Conservation (phyloP, 257 asterid species). For the Schizonepeta tenuifolia region DNA sequence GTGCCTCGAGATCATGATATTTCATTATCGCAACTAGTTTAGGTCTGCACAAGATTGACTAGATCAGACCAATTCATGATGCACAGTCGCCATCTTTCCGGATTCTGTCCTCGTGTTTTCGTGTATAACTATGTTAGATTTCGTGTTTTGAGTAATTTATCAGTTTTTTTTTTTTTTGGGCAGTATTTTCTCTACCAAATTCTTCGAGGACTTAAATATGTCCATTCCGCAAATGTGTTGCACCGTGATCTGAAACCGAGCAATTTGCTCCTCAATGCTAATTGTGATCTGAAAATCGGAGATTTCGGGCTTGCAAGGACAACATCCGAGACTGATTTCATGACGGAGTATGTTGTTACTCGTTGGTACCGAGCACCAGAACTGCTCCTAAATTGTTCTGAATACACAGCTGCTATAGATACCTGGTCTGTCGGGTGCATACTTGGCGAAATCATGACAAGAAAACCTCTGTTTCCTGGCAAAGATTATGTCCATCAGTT, state of each 20-base stretch:
- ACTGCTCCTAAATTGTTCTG: constrained; percentile 92
- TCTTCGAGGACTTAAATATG: constrained; percentile 88
- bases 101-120: background rate
- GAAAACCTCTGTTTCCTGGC: constrained; percentile 95
- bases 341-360: constrained; percentile 99
- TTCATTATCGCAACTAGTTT: too few species aligned
- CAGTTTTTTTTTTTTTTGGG: background rate
- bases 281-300: constrained; percentile 86
- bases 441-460: constrained; percentile 90
- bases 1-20: too few species aligned
- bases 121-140: background rate
- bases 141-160: background rate
- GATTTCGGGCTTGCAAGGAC: constrained; percentile 99
- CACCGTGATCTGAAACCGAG: constrained; percentile 98
- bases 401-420: constrained; percentile 95
- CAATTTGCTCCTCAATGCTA: constrained; percentile 83
- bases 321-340: constrained; percentile 96
- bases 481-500: constrained; percentile 95
- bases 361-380: constrained; percentile 99
- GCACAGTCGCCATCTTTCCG: background rate
- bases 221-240: constrained; percentile 90
- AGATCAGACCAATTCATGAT: background rate
- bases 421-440: constrained; percentile 99
- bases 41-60: too few species aligned
- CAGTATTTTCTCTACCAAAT: constrained; percentile 97